Evolutionary conservation across 1,284 basidiomycete species (phyloP).

Genomic region (Vanrija pseudolonga): DNA sequence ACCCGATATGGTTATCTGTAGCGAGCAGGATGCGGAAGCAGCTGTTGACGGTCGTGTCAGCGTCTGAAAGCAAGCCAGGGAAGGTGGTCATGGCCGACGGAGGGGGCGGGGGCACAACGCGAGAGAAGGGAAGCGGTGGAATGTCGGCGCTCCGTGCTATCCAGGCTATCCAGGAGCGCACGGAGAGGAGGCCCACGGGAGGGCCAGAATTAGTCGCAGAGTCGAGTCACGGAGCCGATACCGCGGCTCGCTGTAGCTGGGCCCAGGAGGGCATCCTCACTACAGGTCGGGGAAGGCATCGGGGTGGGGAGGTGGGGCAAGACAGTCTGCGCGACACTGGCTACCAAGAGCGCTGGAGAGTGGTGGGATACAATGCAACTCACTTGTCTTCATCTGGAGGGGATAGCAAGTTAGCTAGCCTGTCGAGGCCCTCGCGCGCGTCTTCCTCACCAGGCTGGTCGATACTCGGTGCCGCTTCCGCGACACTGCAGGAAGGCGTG

Average conservation of each 20-base stretch:
- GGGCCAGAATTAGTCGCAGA: too few relatives aligned
- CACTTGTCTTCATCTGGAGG: conserved; percentile 6
- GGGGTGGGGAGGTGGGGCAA: conserved; percentile 9
- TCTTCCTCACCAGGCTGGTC: conserved; percentile 25
- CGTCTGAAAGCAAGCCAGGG: too few relatives aligned
- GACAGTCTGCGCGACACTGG: background rate
- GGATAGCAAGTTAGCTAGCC: background rate
- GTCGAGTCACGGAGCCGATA: too few relatives aligned
- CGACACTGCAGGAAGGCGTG: conserved; percentile 1
- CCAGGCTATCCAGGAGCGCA: too few relatives aligned
- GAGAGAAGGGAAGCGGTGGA: background rate
- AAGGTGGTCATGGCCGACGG: background rate
- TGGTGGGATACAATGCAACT: background rate
- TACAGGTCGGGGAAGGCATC: conserved; percentile 13
- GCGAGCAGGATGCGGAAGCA: conserved; percentile 77
- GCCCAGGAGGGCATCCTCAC: too few relatives aligned
- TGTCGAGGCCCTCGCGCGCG: background rate
- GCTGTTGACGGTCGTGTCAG: conserved; percentile 22
- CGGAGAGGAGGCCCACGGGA: too few relatives aligned
- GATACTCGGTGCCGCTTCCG: conserved; percentile 32
- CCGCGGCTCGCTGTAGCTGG: too few relatives aligned
- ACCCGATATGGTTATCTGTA: conserved; percentile 95
- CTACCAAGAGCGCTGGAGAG: background rate
- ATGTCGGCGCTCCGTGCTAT: background rate
- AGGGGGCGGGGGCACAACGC: background rate